These are phyloP conservation scores for Phallus indusiatus DNA, from an alignment of 768 basidiomycete species.

Conservation along the genomic window DNA sequence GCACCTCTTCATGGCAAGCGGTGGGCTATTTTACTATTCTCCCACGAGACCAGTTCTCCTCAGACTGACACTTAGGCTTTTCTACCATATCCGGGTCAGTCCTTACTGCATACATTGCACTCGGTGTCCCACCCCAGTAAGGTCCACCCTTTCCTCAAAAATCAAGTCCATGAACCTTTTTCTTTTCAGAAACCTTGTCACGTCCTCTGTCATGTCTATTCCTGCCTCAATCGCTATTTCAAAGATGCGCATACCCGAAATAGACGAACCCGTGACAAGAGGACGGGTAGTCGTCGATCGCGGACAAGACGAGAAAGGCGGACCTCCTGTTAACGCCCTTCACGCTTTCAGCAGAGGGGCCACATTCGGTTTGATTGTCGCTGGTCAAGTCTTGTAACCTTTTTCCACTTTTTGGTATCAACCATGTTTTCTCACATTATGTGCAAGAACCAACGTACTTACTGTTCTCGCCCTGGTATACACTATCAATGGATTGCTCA, in stretches of 20 bases:
- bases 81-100: conserved; percentile 91
- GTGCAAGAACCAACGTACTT: conserved; percentile 63
- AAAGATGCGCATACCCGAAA: conserved; percentile 79
- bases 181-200: conserved; percentile 50
- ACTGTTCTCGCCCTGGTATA: conserved; percentile 79
- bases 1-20: conserved; percentile 85
- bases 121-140: conserved; percentile 64
- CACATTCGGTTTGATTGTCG: conserved; percentile 74
- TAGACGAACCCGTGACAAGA: conserved; percentile 78
- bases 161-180: neutral
- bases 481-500: conserved; percentile 73
- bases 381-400: conserved; percentile 74
- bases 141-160: neutral
- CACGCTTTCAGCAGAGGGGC: conserved; percentile 87
- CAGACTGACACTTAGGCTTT: conserved; percentile 39
- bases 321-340: conserved; percentile 63
- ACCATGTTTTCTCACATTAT: neutral
- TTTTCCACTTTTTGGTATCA: neutral
- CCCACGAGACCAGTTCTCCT: conserved; percentile 6
- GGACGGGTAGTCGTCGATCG: conserved; percentile 75
- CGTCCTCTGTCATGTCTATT: conserved; percentile 90
- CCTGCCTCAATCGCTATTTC: conserved; percentile 90
- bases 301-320: conserved; percentile 46
- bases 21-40: conserved; percentile 25
- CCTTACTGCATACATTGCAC: conserved; percentile 68